phyloP scores from a whole-genome alignment of 441 rosid species.

The Adansonia rubrostipa region DNA sequence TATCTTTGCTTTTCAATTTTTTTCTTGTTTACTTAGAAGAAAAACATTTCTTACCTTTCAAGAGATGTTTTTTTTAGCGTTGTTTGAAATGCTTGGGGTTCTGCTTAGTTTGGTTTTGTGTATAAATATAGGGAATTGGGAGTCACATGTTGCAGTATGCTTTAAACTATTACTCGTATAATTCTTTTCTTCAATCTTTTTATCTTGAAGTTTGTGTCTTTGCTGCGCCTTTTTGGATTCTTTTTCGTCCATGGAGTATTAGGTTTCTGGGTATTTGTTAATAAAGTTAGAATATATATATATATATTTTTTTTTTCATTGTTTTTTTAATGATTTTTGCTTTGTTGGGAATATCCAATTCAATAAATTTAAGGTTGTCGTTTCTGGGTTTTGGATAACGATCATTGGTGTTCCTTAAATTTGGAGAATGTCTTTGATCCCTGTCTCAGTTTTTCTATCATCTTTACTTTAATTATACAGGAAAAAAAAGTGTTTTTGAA shows the following conservation, averaged over 20 bases:
- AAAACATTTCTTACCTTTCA: conserved; percentile 41
- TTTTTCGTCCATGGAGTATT: background rate
- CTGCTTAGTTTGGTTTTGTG: conserved; percentile 19
- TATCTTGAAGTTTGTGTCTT: conserved; percentile 23
- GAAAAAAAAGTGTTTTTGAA: conserved; percentile 37
- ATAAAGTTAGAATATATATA: background rate
- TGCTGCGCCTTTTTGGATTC: background rate
- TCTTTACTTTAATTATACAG: background rate
- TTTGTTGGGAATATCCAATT: background rate
- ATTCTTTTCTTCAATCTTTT: conserved; percentile 20
- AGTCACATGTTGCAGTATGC: conserved; percentile 35
- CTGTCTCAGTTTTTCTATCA: background rate
- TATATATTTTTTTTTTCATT: background rate
- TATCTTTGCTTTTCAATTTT: conserved; percentile 12
- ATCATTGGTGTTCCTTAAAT: background rate
- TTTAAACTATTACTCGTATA: conserved; percentile 17
- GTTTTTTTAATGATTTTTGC: background rate
- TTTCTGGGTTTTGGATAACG: conserved; percentile 13
- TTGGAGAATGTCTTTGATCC: background rate
- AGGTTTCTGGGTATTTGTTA: conserved; percentile 10
- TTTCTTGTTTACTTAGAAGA: conserved; percentile 6
- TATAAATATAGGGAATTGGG: conserved; percentile 32
- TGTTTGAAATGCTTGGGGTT: conserved; percentile 10
- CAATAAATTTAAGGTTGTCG: background rate
- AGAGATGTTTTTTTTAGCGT: conserved; percentile 33